Evolutionary conservation across 2,329 filamentous ascomycete genomes (phyloP), one percentile per base, ranked within the genome.

Genomic region (Boeremia lycopersici): DNA sequence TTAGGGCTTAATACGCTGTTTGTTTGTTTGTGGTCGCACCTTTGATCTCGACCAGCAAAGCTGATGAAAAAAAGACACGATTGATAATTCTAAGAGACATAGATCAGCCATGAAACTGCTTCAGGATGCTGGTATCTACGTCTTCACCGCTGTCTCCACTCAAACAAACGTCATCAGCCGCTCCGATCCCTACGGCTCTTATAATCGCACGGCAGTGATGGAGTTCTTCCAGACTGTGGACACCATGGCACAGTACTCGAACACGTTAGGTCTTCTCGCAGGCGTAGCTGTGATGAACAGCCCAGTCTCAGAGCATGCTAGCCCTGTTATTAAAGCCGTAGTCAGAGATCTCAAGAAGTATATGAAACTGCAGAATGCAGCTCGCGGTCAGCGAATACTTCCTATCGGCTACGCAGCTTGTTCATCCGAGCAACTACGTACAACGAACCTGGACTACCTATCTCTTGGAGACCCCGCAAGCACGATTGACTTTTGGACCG

Each of bases 91-190:
- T n/a, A 60, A 60, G 33, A 15, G 44, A 10, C 58, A 56, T 28
- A 46, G 26, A 1, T 45, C 48, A 26, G 48, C 55, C 6, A 60
- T 60, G 55, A 58, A 53, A 15, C 15, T 60, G 29, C 55, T 60
- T 25, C 51, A 60, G 29, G 48, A 60, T 39, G 51, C 52, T 25
- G 55, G 58, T 19, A 56, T 60, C 15, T 56, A 60, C n/a, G 48
- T 60, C 3, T 50, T 53, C 41, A 56, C 49, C 6, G 30, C 19
- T 12, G 31, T 59, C 2, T 39, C 44, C 35, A 53, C 45, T n/a
- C 42, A 39, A 7, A 53, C 23, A 12, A 49, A 43, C 19, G 13
- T 31, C 10, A 56, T 59, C 51, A 56, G 42, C 7, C 57, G 57
- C 34, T n/a, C 39, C 2, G 40, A 50, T 39, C 50, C 55, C 9